Base-by-base conservation (phyloP, 495 filamentous ascomycete genomes). In the Xylaria cubensis region DNA sequence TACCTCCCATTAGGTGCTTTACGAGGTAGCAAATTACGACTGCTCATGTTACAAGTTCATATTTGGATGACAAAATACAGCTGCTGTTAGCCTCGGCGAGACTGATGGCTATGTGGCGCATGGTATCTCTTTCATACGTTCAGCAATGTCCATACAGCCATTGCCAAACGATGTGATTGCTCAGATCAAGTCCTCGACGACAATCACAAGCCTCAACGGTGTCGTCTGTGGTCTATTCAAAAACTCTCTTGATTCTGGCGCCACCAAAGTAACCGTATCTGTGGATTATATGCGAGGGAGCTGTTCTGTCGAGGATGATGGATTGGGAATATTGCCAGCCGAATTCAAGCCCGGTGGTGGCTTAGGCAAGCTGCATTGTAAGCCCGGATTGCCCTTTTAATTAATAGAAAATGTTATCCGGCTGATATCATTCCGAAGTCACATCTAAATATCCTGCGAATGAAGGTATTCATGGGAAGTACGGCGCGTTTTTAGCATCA, bases 291-390 rank as follows among this genome's bases (percentile, higher is more conserved):
- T 79, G 42, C 90, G 92, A 19, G 95, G 95, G 15, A 88, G 88
- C 67, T 97, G 95, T 80, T 86, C 89, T 0, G 89, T 98, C 19
- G 94, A 97, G 80, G 96, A 99, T 79, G 88, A 98, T 83, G 96
- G 96, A 1, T 61, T 86, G 64, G 96, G 96, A 0, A 97, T 99
- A 65, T 79, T 81, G 15, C 91, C 93, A 3, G 71, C 76, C 15
- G 93, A 95, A 71, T 97, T 97, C 73, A 74, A 78, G 12, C 84
- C 87, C n/a, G 80, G 81, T 55, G 92, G 96, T 10, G 92, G 92
- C 2, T 82, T 97, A 42, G 93, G 92, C 59, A 92, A 89, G 74
- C 84, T 91, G 69, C 89, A 97, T 76, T 88, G 92, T 93, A 81
- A 74, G 90, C 85, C 29, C 17, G 44, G 13, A 58, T 48, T 44